These are phyloP conservation scores for Fusarium xylarioides DNA, from an alignment of 2,329 filamentous ascomycete species.

Conservation along the genomic window DNA sequence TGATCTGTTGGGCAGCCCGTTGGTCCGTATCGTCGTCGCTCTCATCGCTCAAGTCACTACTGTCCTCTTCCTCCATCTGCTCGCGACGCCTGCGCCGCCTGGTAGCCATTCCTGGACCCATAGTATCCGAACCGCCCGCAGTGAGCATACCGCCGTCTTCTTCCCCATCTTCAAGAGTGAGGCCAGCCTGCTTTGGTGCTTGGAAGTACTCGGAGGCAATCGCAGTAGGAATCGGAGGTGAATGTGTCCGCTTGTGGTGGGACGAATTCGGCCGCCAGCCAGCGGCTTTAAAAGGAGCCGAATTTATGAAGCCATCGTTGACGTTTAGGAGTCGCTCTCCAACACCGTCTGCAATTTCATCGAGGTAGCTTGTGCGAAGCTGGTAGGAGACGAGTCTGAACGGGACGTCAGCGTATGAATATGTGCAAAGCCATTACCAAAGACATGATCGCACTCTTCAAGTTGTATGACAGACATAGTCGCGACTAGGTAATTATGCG, in stretches of 20 bases:
- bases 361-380: conserved; percentile 81
- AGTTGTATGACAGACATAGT: conserved; percentile 52
- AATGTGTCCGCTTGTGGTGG: conserved; percentile 84
- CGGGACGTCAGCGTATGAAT: conserved; percentile 29
- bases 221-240: conserved; percentile 84
- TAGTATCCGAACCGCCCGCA: conserved; percentile 72
- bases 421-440: not conserved
- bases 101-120: conserved; percentile 72
- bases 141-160: conserved; percentile 79
- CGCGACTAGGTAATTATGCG: not conserved
- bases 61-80: conserved; percentile 85
- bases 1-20: conserved; percentile 87
- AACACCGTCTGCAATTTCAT: conserved; percentile 82
- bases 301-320: conserved; percentile 81
- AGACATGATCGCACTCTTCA: conserved; percentile 47
- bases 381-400: conserved; percentile 82
- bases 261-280: conserved; percentile 80
- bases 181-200: conserved; percentile 68
- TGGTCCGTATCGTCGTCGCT: conserved; percentile 81
- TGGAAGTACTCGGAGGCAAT: conserved; percentile 87
- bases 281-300: conserved; percentile 81
- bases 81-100: conserved; percentile 74
- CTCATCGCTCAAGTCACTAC: conserved; percentile 84
- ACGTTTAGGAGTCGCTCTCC: conserved; percentile 85
- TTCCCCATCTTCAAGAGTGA: conserved; percentile 74